Base-by-base conservation (phyloP, 2,329 filamentous ascomycete species). In the Akanthomyces lecanii region DNA sequence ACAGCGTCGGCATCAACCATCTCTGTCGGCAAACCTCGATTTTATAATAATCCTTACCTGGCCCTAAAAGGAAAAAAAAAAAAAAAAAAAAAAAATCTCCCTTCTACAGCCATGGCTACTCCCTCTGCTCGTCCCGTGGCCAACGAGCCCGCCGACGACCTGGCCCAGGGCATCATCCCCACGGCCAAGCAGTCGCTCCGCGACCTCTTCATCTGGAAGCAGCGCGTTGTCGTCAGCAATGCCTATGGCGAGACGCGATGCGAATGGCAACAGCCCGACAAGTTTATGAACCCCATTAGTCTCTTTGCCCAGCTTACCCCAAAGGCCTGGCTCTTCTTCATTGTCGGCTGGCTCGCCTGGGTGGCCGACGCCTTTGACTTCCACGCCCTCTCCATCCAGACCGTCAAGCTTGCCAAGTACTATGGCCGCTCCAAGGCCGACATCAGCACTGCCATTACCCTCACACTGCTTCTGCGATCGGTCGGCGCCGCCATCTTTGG, bases 311-410 rank as follows among this genome's bases (percentile, higher is more conserved):
- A 87, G 74, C 81, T 95, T 18, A 82, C 80, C 3, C 77, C 78
- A 28, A 84, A 81, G 65, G 86, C 89, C 71, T 94, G 90, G 90
- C 71, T 90, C 18, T 92, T 90, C 78, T 87, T 94, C 76, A 66
- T 89, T 47, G 88, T 92, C 12, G 90, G 89, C 3, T 86, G 93
- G 71, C 75, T 82, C 40, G 87, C 89, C 18, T 94, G 91, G 91
- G 89, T 85, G 1, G 90, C 89, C 63, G 91, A 94, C 73, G 90
- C 90, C 4, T 94, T 93, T 72, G 90, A 92, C 74, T 94, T 93
- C 72, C 89, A 92, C 75, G 89, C 90, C 30, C 81, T 94, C 10
- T 90, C 87, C 5, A 90, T 94, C 66, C 90, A 92, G 73, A 90
- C 89, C 4, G 82, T 83, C 67, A 91, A 92, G 76, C 78, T 93